Evolutionary conservation across 192 early-diverging fungal species (phyloP).

Genomic region (Borealophlyctis nickersoniae): DNA sequence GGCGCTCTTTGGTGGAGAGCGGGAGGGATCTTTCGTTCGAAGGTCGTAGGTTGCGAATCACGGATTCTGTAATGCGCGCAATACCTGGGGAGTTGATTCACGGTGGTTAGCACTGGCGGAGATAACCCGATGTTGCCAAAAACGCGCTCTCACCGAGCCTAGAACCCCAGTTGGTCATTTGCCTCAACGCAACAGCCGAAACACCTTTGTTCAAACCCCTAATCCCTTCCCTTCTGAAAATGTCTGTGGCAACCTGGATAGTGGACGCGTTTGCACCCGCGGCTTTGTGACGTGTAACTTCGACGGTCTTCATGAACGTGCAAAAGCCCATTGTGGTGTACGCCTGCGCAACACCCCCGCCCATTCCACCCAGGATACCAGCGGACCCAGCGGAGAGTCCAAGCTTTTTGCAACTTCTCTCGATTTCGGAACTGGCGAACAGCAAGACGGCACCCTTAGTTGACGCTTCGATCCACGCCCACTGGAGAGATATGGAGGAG

Average conservation of each 20-base stretch:
- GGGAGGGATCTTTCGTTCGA: slow-evolving; percentile 26
- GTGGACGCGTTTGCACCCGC: slow-evolving; percentile 65
- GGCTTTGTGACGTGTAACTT: slow-evolving; percentile 93
- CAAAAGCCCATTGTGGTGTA: slow-evolving; percentile 99
- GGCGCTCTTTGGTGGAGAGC: slow-evolving; percentile 54
- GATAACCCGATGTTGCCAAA: too few species aligned
- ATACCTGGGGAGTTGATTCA: too few species aligned
- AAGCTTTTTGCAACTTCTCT: slow-evolving; percentile 51
- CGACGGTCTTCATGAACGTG: slow-evolving; percentile 94
- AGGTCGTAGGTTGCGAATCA: slow-evolving; percentile 49
- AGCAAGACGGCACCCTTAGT: slow-evolving; percentile 79
- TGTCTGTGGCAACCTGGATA: slow-evolving; percentile 79
- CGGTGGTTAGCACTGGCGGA: too few species aligned
- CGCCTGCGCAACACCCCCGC: slow-evolving; percentile 90
- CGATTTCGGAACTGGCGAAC: slow-evolving; percentile 71
- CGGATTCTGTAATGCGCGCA: slow-evolving; percentile 57
- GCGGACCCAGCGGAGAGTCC: slow-evolving; percentile 43
- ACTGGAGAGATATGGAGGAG: slow-evolving; percentile 1
- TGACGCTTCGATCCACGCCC: slow-evolving; percentile 75
- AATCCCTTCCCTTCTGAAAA: slow-evolving; percentile 91
- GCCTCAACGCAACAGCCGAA: slow-evolving; percentile 94
- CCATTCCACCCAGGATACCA: slow-evolving; percentile 93
- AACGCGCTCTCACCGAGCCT: too few species aligned
- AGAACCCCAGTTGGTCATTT: slow-evolving; percentile 99
- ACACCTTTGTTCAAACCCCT: slow-evolving; percentile 98